These are phyloP conservation scores for Globisporangium ultimum DNA, from an alignment of 352 stramenopile species.

Conservation along the genomic window DNA sequence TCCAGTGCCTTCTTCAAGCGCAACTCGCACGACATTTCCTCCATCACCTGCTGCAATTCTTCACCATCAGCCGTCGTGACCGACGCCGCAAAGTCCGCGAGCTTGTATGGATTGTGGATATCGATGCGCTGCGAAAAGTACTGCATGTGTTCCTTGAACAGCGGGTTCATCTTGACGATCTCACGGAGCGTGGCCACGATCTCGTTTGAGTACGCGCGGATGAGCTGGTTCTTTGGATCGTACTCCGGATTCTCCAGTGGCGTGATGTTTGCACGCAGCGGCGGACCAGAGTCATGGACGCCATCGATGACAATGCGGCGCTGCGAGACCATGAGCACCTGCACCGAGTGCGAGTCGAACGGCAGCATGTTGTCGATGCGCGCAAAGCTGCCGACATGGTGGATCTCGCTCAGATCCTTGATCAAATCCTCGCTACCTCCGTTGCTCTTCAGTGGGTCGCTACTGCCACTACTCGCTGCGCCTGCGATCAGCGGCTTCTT, in stretches of 20 bases:
- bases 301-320: slow-evolving; percentile 81
- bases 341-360: slow-evolving; percentile 68
- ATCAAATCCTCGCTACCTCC: slow-evolving; percentile 83
- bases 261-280: slow-evolving; percentile 65
- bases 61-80: slow-evolving; percentile 93
- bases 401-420: slow-evolving; percentile 91
- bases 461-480: slow-evolving; percentile 4
- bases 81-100: slow-evolving; percentile 97
- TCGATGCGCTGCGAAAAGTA: slow-evolving; percentile 95
- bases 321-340: slow-evolving; percentile 89
- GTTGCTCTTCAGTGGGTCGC: slow-evolving; percentile 29
- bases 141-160: slow-evolving; percentile 98
- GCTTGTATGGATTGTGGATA: slow-evolving; percentile 95
- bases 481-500: slow-evolving; percentile 54
- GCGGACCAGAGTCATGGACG: slow-evolving; percentile 57
- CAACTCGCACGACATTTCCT: slow-evolving; percentile 94
- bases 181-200: slow-evolving; percentile 96
- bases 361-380: slow-evolving; percentile 91
- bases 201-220: slow-evolving; percentile 97
- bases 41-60: slow-evolving; percentile 92
- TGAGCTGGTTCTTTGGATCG: slow-evolving; percentile 84
- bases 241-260: slow-evolving; percentile 68
- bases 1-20: slow-evolving; percentile 95
- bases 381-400: slow-evolving; percentile 95
- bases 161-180: slow-evolving; percentile 95